A percentile compares a stretch with the other conserved stretches of the same genome.
Evolutionary conservation across 495 filamentous ascomycete genomes (phyloP).

Genomic region (Wilcoxina mikolae): DNA sequence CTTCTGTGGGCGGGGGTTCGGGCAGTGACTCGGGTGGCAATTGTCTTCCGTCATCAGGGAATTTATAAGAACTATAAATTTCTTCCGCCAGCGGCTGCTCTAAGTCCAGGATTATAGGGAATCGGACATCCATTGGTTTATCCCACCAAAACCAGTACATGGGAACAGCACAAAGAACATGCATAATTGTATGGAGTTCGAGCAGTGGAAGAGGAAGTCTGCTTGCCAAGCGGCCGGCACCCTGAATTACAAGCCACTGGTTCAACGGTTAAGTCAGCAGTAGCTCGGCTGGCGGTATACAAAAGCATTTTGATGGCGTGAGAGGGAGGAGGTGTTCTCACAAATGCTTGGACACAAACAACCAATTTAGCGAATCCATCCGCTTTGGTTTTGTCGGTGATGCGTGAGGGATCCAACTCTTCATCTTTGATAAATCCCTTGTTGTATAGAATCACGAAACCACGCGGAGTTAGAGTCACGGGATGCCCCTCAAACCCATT

Average conservation of each 20-base stretch:
- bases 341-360: neutral
- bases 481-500: neutral
- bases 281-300: too few species aligned
- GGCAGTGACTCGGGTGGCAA: too few species aligned
- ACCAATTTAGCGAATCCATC: constrained; percentile 25
- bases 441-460: neutral
- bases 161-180: constrained; percentile 25
- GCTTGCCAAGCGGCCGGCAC: constrained; percentile 16
- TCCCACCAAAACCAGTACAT: constrained; percentile 26
- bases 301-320: too few species aligned
- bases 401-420: neutral
- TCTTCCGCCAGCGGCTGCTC: neutral
- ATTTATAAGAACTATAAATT: neutral
- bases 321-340: neutral
- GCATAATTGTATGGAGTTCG: constrained; percentile 31
- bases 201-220: constrained; percentile 27
- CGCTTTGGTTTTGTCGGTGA: constrained; percentile 29
- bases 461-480: neutral
- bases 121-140: constrained; percentile 16
- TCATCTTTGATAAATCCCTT: neutral
- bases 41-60: too few species aligned
- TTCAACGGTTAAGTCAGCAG: too few species aligned
- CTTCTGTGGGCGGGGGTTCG: too few species aligned
- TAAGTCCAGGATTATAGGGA: constrained; percentile 6
- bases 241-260: constrained; percentile 30